These are phyloP conservation scores for Histomonas meleagridis DNA, from an alignment of 208 protist genomes.

Conservation along the genomic window DNA sequence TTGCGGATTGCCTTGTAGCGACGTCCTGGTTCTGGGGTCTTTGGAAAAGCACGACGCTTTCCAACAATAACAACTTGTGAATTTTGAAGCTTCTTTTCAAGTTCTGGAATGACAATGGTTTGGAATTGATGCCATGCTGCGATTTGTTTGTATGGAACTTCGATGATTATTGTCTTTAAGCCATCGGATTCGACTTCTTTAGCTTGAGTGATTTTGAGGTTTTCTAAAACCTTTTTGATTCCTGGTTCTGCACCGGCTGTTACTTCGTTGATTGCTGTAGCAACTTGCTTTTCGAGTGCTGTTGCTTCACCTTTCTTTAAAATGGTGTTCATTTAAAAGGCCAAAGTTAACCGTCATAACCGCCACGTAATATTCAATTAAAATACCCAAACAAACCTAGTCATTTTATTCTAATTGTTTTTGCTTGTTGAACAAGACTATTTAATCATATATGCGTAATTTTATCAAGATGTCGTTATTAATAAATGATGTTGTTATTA, in stretches of 20 bases:
- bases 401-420: too few species aligned
- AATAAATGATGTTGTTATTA: too few species aligned
- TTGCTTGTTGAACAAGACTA: too few species aligned
- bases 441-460: too few species aligned
- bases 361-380: too few species aligned
- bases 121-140: background rate
- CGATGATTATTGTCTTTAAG: background rate
- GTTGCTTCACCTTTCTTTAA: background rate
- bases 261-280: background rate
- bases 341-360: too few species aligned
- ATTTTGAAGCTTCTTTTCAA: background rate
- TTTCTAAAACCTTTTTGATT: background rate
- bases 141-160: conserved; percentile 16
- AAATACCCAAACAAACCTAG: too few species aligned
- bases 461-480: too few species aligned
- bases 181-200: background rate
- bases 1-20: conserved; percentile 40
- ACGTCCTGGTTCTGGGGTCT: background rate
- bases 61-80: background rate
- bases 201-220: background rate
- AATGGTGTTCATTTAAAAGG: background rate
- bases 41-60: conserved; percentile 22
- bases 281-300: background rate
- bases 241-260: background rate
- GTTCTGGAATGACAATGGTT: background rate